A percentile compares a stretch with the other conserved stretches of the same genome.
Conservation (phyloP, 176 grass and related monocot genomes). For the Coix lacrymajobi region DNA sequence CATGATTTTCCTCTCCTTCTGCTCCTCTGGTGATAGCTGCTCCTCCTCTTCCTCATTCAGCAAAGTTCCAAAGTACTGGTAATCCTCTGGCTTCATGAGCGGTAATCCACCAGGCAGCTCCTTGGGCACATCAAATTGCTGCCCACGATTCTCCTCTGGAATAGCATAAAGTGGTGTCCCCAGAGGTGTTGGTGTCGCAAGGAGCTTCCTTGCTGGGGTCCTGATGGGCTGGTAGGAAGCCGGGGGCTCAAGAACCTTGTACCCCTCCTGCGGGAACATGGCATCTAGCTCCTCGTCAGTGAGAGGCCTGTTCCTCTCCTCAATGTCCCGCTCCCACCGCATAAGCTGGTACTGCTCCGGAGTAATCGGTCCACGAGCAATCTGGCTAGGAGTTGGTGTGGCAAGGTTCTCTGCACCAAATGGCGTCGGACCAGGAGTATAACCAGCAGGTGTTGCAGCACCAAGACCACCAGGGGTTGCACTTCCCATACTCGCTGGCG, state of each 20-base stretch:
- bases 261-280: slow-evolving; percentile 84
- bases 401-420: slow-evolving; percentile 67
- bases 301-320: slow-evolving; percentile 89
- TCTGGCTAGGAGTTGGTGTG: slow-evolving; percentile 58
- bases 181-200: slow-evolving; percentile 84
- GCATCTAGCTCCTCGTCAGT: slow-evolving; percentile 91
- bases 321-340: slow-evolving; percentile 92
- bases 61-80: slow-evolving; percentile 87
- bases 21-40: slow-evolving; percentile 79
- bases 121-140: slow-evolving; percentile 94
- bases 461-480: slow-evolving; percentile 46
- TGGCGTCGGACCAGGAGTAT: slow-evolving; percentile 82
- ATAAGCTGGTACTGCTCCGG: slow-evolving; percentile 87
- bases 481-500: slow-evolving; percentile 67
- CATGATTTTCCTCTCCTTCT: slow-evolving; percentile 97
- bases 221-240: slow-evolving; percentile 83
- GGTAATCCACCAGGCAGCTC: slow-evolving; percentile 68
- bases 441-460: slow-evolving; percentile 58
- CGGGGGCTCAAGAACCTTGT: slow-evolving; percentile 87
- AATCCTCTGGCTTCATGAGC: slow-evolving; percentile 95
- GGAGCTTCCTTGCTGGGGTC: slow-evolving; percentile 90
- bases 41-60: slow-evolving; percentile 95
- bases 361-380: slow-evolving; percentile 69
- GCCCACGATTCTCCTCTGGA: slow-evolving; percentile 89
- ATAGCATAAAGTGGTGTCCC: slow-evolving; percentile 77